These are phyloP conservation scores for Plectosphaerella cucumerina DNA, from an alignment of 2,329 filamentous ascomycete genomes.

Conservation along the genomic window DNA sequence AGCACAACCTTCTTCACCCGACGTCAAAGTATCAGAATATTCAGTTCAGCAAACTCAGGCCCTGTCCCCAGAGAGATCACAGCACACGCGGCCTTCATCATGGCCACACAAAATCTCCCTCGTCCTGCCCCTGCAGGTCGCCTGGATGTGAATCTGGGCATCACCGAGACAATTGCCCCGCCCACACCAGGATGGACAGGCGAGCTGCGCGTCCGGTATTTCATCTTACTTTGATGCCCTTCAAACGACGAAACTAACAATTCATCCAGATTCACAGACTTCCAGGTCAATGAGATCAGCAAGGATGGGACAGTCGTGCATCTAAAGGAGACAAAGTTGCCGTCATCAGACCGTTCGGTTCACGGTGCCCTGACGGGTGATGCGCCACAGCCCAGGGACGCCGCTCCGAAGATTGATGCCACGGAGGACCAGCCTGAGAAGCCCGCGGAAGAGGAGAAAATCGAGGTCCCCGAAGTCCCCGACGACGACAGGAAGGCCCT, in stretches of 20 bases:
- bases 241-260: background rate
- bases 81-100: background rate
- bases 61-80: background rate
- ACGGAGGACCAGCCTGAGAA: background rate
- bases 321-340: slow-evolving; percentile 36
- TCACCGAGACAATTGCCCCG: slow-evolving; percentile 14
- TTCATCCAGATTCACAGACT: slow-evolving; percentile 71
- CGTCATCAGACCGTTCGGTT: background rate
- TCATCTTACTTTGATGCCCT: background rate
- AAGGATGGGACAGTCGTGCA: slow-evolving; percentile 73
- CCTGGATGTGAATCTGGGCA: slow-evolving; percentile 11
- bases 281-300: slow-evolving; percentile 84
- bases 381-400: slow-evolving; percentile 14
- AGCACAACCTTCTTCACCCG: background rate
- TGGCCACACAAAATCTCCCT: background rate
- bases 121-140: slow-evolving; percentile 1
- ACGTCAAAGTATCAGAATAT: background rate
- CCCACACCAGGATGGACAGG: slow-evolving; percentile 12
- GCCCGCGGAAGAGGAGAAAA: slow-evolving; percentile 8
- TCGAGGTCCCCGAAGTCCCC: slow-evolving; percentile 13
- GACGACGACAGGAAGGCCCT: slow-evolving; percentile 30
- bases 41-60: background rate
- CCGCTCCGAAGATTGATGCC: slow-evolving; percentile 16
- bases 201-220: slow-evolving; percentile 13
- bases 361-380: slow-evolving; percentile 5